These are phyloP conservation scores for Vitis hybrid DNA, from an alignment of 177 flowering plant species.

Conservation along the genomic window DNA sequence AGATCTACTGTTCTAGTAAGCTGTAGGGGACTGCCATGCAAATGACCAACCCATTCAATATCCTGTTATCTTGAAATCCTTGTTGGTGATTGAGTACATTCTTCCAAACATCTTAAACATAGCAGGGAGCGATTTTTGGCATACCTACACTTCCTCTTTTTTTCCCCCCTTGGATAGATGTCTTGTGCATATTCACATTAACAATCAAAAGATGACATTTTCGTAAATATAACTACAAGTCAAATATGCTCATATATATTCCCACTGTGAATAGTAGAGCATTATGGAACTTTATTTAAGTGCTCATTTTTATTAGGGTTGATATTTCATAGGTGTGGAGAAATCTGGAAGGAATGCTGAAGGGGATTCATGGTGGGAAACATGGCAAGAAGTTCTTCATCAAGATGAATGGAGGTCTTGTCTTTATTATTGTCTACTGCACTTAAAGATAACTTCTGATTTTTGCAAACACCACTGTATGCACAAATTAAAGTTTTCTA, in stretches of 20 bases:
- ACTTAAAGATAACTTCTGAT: not conserved
- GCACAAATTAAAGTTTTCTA: not conserved
- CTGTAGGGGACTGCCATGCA: not conserved
- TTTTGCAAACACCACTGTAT: not conserved
- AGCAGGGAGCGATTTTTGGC: no score
- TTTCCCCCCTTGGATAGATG: not conserved
- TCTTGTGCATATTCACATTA: not conserved
- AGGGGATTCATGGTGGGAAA: constrained; percentile 99
- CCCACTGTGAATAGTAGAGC: no score
- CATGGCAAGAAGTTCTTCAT: constrained; percentile 95
- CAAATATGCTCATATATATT: not conserved
- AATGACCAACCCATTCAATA: not conserved
- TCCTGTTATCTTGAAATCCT: constrained; percentile 4
- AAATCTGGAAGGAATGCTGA: constrained; percentile 93
- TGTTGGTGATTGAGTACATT: not conserved
- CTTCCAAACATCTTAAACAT: no score
- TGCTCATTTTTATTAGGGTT: constrained; percentile 10
- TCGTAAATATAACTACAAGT: not conserved
- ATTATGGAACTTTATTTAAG: not conserved
- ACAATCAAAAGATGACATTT: not conserved
- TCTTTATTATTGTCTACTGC: not conserved
- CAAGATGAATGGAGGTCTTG: constrained; percentile 98
- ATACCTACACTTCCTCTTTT: not conserved
- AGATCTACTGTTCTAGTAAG: no score
- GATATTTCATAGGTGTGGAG: constrained; percentile 67